Base-by-base conservation (phyloP, 352 stramenopile species). In the Pythium aquatile region DNA sequence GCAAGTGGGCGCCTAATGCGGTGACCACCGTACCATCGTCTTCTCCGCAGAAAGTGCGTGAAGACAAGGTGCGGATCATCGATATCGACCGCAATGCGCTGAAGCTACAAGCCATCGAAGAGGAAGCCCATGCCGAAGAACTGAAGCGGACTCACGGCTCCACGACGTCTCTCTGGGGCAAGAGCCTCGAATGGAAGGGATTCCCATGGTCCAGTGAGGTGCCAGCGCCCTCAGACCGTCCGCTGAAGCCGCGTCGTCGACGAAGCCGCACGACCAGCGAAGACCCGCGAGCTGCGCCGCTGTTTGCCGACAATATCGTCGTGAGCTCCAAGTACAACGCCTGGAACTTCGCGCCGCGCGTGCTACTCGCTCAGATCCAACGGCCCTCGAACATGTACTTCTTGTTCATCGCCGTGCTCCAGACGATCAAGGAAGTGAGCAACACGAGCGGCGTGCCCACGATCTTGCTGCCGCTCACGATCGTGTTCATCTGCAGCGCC, bases 361-460 rank as follows among this genome's bases (percentile, higher is more conserved):
- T 93, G 56, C 66, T 96, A 26, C 61, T 89, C n/a, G 83, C 83
- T 32, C 83, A 93, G 35, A 14, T 93, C 37, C 64, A 90, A 69
- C 76, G 79, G n/a, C 81, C 85, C 48, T 90, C 83, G 30, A 94
- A 94, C 58, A 46, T 91, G 9, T 97, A 96, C 56, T 97, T 96
- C 52, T 66, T 97, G 51, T 88, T 94, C 48, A 92, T 97, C 58
- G 81, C 86, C 7, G 67, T 88, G 61, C 70, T 96, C 28, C 88
- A 97, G 75, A 82, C 79, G 14, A 91, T 96, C 61, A 79, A 78
- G 53, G 74, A 87, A 60, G 86, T 97, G 44, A 92, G 78, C 73
- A 96, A 96, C 61, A 96, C 88, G 46, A 88, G 73, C 46, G 88
- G 88, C 42, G 81, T 96, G 46, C 89, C 89, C 49, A 92, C 83